A percentile compares a stretch with the other conserved stretches of the same genome.
Conservation (phyloP, 2,329 filamentous ascomycete species). For the Pseudogymnoascus sp. region DNA sequence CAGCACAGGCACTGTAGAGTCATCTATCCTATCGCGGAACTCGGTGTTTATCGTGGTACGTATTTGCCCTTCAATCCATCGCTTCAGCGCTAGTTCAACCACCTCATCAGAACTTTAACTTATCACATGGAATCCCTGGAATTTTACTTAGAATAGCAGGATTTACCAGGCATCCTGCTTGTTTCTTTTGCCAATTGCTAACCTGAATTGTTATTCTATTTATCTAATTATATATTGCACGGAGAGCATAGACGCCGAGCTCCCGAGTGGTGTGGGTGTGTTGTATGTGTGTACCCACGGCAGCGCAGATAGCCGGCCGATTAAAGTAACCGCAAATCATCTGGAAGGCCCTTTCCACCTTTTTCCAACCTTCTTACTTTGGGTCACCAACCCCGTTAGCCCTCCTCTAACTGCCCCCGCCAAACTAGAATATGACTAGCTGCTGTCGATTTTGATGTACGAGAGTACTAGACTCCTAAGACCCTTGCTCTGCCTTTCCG, state of each 20-base stretch:
- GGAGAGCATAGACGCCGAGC: not conserved
- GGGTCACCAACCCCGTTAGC: conserved; percentile 4
- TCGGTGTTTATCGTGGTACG: conserved; percentile 2
- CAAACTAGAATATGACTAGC: conserved; percentile 1
- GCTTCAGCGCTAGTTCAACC: not conserved
- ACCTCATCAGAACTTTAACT: conserved; percentile 2
- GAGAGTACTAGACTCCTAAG: not conserved
- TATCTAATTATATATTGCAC: not conserved
- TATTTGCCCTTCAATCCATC: conserved; percentile 2
- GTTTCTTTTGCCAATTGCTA: not conserved
- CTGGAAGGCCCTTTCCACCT: not conserved
- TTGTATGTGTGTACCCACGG: not conserved
- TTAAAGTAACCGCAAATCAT: not conserved
- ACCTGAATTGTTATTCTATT: not conserved
- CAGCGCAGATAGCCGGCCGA: not conserved
- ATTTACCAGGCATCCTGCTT: not conserved
- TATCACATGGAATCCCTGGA: conserved; percentile 5
- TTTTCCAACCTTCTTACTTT: conserved; percentile 6
- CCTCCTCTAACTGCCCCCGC: not conserved
- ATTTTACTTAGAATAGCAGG: not conserved
- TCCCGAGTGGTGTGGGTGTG: not conserved
- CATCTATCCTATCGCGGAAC: not conserved
- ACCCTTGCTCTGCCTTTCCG: not conserved
- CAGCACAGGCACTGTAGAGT: not conserved
- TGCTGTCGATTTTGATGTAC: not conserved